A percentile compares a stretch with the other conserved stretches of the same genome.
These are phyloP conservation scores for Phytophthora quininea DNA, from an alignment of 352 stramenopile genomes.

Conservation along the genomic window DNA sequence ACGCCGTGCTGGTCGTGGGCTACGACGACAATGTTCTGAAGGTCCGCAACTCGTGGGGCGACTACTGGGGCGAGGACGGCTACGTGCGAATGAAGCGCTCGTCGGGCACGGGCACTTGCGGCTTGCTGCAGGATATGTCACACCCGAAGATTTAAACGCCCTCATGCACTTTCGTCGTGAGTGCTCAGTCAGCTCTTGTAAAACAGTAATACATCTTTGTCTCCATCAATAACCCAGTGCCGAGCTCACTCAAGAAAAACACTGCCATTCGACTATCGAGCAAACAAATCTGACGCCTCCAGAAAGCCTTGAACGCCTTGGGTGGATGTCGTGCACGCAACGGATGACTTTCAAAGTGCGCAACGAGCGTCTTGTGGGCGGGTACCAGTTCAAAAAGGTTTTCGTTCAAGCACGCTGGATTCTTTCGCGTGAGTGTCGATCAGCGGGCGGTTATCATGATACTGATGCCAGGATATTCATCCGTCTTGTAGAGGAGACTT, in stretches of 20 bases:
- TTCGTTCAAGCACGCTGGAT: conserved; percentile 24
- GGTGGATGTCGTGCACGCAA: background rate
- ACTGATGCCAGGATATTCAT: background rate
- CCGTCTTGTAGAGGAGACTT: conserved; percentile 12
- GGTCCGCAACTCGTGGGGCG: conserved; percentile 97
- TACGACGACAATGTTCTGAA: conserved; percentile 91
- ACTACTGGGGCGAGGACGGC: conserved; percentile 89
- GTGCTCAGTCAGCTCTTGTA: conserved; percentile 1
- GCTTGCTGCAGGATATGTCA: conserved; percentile 58
- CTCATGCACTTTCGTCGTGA: background rate
- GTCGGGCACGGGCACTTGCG: conserved; percentile 47
- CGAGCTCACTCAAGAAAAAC: too few species aligned
- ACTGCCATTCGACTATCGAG: too few species aligned
- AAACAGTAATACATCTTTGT: conserved; percentile 16
- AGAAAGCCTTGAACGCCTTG: background rate
- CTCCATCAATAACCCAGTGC: background rate
- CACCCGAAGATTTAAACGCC: conserved; percentile 41
- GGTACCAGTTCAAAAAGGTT: conserved; percentile 15
- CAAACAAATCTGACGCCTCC: too few species aligned
- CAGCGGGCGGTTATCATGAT: background rate
- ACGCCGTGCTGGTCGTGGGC: conserved; percentile 96
- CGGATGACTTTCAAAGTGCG: too few species aligned
- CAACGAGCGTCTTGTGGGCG: background rate
- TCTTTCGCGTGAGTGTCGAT: conserved; percentile 13
- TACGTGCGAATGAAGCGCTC: conserved; percentile 88